Percentiles rank a stretch among this genome's conserved stretches.
phyloP scores from a whole-genome alignment of 805 yeast genomes.

The Suhomyces sp. region DNA sequence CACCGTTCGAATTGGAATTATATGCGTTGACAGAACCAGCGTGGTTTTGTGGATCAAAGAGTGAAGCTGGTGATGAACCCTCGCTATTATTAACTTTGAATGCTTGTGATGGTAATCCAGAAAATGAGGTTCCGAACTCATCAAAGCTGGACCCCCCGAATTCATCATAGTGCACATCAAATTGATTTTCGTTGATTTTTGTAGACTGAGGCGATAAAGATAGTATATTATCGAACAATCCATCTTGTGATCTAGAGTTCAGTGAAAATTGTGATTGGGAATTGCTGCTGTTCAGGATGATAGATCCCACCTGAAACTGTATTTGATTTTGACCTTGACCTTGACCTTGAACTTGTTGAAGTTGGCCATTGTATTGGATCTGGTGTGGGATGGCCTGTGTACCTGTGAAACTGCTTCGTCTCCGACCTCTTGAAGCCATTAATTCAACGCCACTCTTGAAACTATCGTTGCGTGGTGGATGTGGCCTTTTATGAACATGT shows the following conservation, averaged over 20 bases:
- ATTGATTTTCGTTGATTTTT: constrained; percentile 1
- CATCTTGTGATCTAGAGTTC: too few species aligned
- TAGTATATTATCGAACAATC: neutral
- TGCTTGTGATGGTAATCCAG: constrained; percentile 4
- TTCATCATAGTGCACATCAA: constrained; percentile 1
- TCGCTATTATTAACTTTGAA: constrained; percentile 1
- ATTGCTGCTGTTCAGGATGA: too few species aligned
- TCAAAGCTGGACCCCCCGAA: constrained; percentile 3
- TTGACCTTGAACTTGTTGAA: too few species aligned
- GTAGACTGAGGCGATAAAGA: neutral
- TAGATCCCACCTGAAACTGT: too few species aligned
- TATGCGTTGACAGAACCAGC: neutral
- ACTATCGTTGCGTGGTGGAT: constrained; percentile 3
- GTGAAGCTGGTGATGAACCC: constrained; percentile 3
- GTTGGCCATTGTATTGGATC: too few species aligned
- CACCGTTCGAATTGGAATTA: too few species aligned
- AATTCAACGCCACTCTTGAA: constrained; percentile 3
- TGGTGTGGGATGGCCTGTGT: too few species aligned
- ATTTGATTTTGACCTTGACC: too few species aligned
- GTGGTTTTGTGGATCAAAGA: constrained; percentile 1
- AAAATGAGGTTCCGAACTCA: constrained; percentile 3
- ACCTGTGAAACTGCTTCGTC: constrained; percentile 3
- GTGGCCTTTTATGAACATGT: constrained; percentile 19
- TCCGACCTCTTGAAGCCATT: constrained; percentile 1
- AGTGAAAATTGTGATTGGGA: too few species aligned